These are phyloP conservation scores for Trypanosoma avium DNA, from an alignment of 208 protist species.

Conservation along the genomic window DNA sequence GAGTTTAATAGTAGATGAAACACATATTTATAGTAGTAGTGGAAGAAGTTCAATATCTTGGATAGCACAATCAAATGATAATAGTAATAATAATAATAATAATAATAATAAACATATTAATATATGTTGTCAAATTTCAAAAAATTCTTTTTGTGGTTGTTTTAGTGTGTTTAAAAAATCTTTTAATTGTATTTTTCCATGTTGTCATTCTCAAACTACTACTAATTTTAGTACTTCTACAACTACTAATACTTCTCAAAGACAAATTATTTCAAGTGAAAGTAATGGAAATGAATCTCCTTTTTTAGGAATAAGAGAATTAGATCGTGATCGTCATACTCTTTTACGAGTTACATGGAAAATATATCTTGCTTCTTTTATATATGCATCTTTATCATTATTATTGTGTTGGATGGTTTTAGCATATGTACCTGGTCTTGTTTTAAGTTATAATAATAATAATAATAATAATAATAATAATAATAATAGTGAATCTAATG, in stretches of 20 bases:
- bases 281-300: too few species aligned
- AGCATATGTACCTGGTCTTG: conserved; percentile 5
- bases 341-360: conserved; percentile 20
- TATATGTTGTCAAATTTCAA: too few species aligned
- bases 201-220: too few species aligned
- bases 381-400: not conserved
- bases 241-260: too few species aligned
- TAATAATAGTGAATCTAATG: too few species aligned
- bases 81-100: not conserved
- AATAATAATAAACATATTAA: not conserved
- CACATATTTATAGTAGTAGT: conserved; percentile 14
- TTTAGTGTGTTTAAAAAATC: too few species aligned
- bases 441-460: not conserved
- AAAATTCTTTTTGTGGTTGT: too few species aligned
- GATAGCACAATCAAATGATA: not conserved
- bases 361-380: conserved; percentile 6
- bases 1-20: not conserved
- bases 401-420: conserved; percentile 19
- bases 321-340: not conserved
- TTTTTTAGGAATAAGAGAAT: too few species aligned
- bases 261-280: too few species aligned
- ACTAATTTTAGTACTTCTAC: too few species aligned
- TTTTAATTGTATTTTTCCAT: too few species aligned
- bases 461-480: not conserved
- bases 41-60: not conserved